Base-by-base conservation (phyloP, 2,329 filamentous ascomycete genomes). In the Calonectria multiphialidica region DNA sequence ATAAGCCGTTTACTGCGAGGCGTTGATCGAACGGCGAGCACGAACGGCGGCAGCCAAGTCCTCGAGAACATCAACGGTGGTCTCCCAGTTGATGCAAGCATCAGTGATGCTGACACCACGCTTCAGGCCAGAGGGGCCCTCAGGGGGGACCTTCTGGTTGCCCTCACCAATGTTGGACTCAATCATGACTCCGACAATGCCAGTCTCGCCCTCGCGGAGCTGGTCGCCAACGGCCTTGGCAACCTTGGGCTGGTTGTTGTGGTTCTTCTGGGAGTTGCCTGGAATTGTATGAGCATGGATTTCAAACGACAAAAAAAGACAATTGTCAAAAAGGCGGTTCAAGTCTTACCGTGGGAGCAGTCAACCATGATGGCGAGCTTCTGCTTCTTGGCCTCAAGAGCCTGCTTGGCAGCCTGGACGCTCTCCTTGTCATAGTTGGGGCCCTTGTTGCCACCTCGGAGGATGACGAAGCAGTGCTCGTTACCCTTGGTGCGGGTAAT, bases 211-310 rank as follows among this genome's bases (percentile, higher is more conserved):
- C 76, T 93, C 92, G 64, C 93, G 92, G 75, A 99, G 89, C 87
- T 99, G 96, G 67, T 98, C 94, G 37, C 90, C 93, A 73, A 99
- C 88, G 65, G 89, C 89, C 83, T 93, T 91, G 75, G 96, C 95
- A 53, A 98, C 96, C 86, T 96, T 93, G 80, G 97, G 97, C 87
- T 99, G 96, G 87, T 99, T 99, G 81, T 94, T 93, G 88, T 98
- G 96, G 88, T 98, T 92, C 88, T 99, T 99, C 85, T 94, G 95
- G 23, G 96, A 98, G 88, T 99, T 99, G 69, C 97, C 94, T 95
- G 70, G 5, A 50, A 18, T 15, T 28, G 23, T 33, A 37, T 71
- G n/a, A 79, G 71, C 28, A n/a, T n/a, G 12, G 33, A 6, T 28
- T 42, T 66, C 1, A 7, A 50, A 30, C 2, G 15, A 70, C 1